phyloP scores from a whole-genome alignment of 139 green algal species.

The Tetradesmus obliquus region DNA sequence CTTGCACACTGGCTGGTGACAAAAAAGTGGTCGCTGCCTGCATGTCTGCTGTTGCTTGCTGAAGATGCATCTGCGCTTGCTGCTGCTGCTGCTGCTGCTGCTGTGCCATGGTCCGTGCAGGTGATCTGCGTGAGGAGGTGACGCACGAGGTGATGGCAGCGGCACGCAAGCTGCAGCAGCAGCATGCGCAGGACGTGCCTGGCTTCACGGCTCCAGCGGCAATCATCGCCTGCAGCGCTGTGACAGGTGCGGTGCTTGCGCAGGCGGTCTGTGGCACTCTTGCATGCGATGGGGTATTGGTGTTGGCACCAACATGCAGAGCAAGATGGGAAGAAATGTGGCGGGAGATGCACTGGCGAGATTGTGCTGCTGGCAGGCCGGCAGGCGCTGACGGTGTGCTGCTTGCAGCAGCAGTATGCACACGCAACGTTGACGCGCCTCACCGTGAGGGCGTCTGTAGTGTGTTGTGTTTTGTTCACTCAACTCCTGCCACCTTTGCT shows the following conservation, averaged over 20 bases:
- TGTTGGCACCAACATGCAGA: neutral
- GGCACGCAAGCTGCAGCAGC: slow-evolving; percentile 6
- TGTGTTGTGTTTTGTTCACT: neutral
- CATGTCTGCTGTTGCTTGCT: no score
- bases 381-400: no score
- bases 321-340: no score
- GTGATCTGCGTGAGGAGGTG: slow-evolving; percentile 34
- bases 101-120: neutral
- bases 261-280: neutral
- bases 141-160: slow-evolving; percentile 46
- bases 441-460: neutral
- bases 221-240: slow-evolving; percentile 53
- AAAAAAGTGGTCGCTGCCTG: no score
- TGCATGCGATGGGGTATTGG: neutral
- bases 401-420: no score
- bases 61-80: no score
- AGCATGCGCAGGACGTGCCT: slow-evolving; percentile 25
- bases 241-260: slow-evolving; percentile 39
- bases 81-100: neutral
- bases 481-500: neutral
- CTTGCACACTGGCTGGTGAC: no score
- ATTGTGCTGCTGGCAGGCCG: no score
- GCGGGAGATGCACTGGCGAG: no score
- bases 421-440: neutral
- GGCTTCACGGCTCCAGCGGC: slow-evolving; percentile 38